Base-by-base conservation (phyloP, 2,329 filamentous ascomycete species). In the Diaporthe amygdali region DNA sequence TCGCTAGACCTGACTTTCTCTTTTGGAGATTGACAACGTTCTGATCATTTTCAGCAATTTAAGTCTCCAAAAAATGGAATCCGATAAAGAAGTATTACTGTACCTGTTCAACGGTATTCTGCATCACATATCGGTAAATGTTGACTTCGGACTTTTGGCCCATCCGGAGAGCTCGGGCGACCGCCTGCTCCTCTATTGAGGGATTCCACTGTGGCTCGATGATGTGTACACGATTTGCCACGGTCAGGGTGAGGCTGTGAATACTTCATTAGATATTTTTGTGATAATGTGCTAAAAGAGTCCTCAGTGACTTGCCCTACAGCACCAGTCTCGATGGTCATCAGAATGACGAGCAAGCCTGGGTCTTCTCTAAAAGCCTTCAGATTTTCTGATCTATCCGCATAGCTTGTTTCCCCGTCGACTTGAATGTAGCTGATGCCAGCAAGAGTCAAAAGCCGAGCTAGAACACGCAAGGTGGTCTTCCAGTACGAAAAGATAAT, bases 151-250 rank as follows among this genome's bases (percentile, higher is more conserved):
- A 73, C 1, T 76, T 74, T 70, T 89, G 87, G 0, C 85, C 84
- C 0, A 89, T 77, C 0, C 87, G 82, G 3, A 87, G 76, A 0
- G 84, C 85, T 14, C 87, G 78, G 0, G 81, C 85, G 15, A 89
- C 83, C 0, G 87, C 87, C 67, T 89, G 87, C 17, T 82, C 82
- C 69, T 89, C 87, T 0, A 87, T 82, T 1, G 81, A 84, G 0
- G 86, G 86, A 46, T 89, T 89, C 86, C 87, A 89, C 39, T 89
- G 87, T 0, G 85, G 82, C 66, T 89, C 87, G 0, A 88, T 77
- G 3, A 89, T 83, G 70, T 86, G 86, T 0, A 89, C 82, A 0
- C 83, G 80, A 51, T 84, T 86, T 0, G 86, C 86, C 0, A 79
- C 80, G 0, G 84, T 82, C 3, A 89, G 78, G 22, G 88, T 87